Conservation (phyloP, 192 early-diverging fungal genomes). For the Chytriomyces confervae region DNA sequence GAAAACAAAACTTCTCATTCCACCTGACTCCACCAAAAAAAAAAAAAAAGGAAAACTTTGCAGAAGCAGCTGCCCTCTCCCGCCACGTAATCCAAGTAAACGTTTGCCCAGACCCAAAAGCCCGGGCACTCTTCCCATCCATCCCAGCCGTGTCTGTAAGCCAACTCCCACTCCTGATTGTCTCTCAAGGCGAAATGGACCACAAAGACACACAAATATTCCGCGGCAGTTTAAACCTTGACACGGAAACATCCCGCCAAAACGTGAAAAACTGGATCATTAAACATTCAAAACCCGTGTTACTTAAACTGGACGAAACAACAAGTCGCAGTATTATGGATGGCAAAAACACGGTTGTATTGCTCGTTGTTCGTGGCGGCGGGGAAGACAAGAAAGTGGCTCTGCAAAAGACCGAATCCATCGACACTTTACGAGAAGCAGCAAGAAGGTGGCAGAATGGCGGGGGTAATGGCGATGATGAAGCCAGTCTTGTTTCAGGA, state of each 20-base stretch:
- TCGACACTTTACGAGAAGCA: slow-evolving; percentile 7
- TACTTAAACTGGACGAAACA: slow-evolving; percentile 12
- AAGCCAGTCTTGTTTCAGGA: neutral
- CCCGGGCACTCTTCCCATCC: neutral
- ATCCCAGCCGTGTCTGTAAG: neutral
- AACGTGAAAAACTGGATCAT: slow-evolving; percentile 35
- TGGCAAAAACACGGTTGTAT: slow-evolving; percentile 24
- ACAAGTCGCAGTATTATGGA: slow-evolving; percentile 3
- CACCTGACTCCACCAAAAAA: no score
- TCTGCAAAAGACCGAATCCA: neutral
- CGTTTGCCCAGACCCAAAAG: slow-evolving; percentile 10
- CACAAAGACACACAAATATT: slow-evolving; percentile 7
- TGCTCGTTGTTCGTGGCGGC: slow-evolving; percentile 25
- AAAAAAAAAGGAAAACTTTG: slow-evolving; percentile 1
- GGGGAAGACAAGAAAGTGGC: neutral
- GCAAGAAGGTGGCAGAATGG: neutral
- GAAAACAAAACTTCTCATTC: neutral
- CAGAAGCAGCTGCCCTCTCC: neutral
- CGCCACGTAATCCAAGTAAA: slow-evolving; percentile 7
- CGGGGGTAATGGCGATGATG: slow-evolving; percentile 1
- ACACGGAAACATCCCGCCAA: neutral
- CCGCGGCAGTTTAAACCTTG: slow-evolving; percentile 3
- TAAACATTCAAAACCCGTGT: slow-evolving; percentile 19
- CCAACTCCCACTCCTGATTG: slow-evolving; percentile 3
- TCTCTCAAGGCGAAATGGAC: slow-evolving; percentile 11